Base-by-base conservation (phyloP, 768 basidiomycete species). In the Daedaleopsis sinensis region DNA sequence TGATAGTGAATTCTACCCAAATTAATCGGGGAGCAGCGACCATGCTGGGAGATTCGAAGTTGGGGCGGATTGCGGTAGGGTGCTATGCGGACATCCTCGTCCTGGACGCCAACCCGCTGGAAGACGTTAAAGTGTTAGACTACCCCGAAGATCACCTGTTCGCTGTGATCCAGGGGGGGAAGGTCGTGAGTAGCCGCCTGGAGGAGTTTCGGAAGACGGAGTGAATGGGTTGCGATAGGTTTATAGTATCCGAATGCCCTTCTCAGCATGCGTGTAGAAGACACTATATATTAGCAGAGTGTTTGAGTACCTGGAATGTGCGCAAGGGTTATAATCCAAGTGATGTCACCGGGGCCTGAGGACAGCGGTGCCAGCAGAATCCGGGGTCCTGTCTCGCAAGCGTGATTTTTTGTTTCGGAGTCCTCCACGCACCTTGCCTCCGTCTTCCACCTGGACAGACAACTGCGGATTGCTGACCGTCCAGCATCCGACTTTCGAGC, bases 71-170 rank as follows among this genome's bases (percentile, higher is more conserved):
- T 51, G 53, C 68, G 0, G 63, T 66, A 1, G 79, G 77, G 6
- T 74, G 75, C 4, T 72, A 74, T 53, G 80, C 78, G 0, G 80
- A 82, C 64, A 52, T 82, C 9, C 63, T 82, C 27, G 58, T 82
- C 15, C 68, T 82, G 56, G 65, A 76, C 47, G 66, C 63, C 18
- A 79, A 80, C 66, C 80, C 80, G 0, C 65, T 82, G 52, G 71
- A 77, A 19, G 79, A 82, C 55, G 70, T 80, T 32, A 77, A 70
- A 0, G 66, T 81, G 11, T 67, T 82, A 0, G 78, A 80, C 64
- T 65, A 77, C 3, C 78, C 79, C 7, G 78, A 80, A 59, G 64
- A 73, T 36, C 70, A 77, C 62, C 68, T 79, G 8, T 51, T 68
- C 13, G 79, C 72, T 0, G 72, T 79, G 35, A 70, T 79, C 48